phyloP scores from a whole-genome alignment of 108 stramenopile species.

The Cylindrotheca closterium region DNA sequence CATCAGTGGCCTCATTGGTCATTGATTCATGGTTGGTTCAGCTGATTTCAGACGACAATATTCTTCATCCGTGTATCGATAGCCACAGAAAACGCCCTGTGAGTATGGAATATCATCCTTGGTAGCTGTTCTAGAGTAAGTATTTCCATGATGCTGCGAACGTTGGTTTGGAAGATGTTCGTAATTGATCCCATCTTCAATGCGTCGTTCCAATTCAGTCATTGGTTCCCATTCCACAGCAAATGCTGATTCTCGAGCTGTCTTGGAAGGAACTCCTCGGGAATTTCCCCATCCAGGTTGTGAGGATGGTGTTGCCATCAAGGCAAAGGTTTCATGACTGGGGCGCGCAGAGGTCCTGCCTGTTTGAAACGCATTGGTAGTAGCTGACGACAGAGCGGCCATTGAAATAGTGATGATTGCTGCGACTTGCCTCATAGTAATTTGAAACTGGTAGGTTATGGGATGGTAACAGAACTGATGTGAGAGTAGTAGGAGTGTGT shows the following conservation, averaged over 20 bases:
- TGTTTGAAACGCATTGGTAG: too few relatives aligned
- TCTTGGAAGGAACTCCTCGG: constrained; percentile 29
- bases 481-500: too few relatives aligned
- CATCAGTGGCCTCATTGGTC: too few relatives aligned
- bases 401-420: too few relatives aligned
- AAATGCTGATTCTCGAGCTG: constrained; percentile 37
- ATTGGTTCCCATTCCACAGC: constrained; percentile 51
- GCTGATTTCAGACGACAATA: constrained; percentile 41
- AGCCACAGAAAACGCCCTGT: constrained; percentile 41
- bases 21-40: too few relatives aligned
- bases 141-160: constrained; percentile 3
- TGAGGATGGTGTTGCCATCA: too few relatives aligned
- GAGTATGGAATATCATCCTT: constrained; percentile 5
- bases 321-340: too few relatives aligned
- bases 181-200: constrained; percentile 50
- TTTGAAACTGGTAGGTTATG: too few relatives aligned
- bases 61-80: constrained; percentile 35
- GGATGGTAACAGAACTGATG: too few relatives aligned
- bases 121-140: neutral
- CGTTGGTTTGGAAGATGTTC: constrained; percentile 21
- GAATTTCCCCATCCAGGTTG: constrained; percentile 2
- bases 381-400: too few relatives aligned
- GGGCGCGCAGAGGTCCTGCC: too few relatives aligned
- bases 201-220: constrained; percentile 38
- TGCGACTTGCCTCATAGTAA: too few relatives aligned